Base-by-base conservation (phyloP, 805 yeast genomes). In the Wickerhamomyces kurtzmanii region DNA sequence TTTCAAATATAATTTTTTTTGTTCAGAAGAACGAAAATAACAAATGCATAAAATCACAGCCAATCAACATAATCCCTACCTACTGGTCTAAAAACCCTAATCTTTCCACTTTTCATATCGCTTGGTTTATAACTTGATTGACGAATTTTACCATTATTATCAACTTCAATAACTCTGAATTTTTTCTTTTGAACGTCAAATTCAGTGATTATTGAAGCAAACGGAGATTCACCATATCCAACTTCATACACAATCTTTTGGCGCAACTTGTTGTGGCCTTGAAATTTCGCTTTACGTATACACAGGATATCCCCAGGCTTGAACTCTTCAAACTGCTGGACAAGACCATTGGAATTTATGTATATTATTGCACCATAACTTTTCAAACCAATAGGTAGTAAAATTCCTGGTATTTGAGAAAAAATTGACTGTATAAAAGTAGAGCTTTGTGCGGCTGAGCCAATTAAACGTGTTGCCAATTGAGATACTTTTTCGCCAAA, bases 231-330 rank as follows among this genome's bases (percentile, higher is more conserved):
- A 9, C 65, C 68, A 23, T 54, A 56, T 10, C 94, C 94, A 11
- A 75, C 62, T 5, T 67, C 68, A n/a, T 65, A 49, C 3, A 63
- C 42, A 14, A 75, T 68, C 55, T 79, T 78, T 42, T 64, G 70
- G 30, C 63, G 70, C 21, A 75, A 45, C 19, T 70, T 63, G 29
- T 67, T 65, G 40, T 76, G 83, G 6, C 75, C 70, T 36, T 69
- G 72, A 54, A 89, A 87, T 34, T 68, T 68, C 6, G 85, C 95
- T 31, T 74, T 74, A 42, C 76, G 70, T 36, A 85, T 68, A 28
- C 85, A 81, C 23, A 85, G 53, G 8, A 89, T 64, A 51, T 91
- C 97, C 34, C 98, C 98, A 0, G 93, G 77, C 26, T 69, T 64
- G 30, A 86, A 68, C 22, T 74, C 80, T 30, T 73, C 85, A 17